Evolutionary conservation across 2,329 filamentous ascomycete genomes (phyloP).

Genomic region (Pestalotiopsis sp.): DNA sequence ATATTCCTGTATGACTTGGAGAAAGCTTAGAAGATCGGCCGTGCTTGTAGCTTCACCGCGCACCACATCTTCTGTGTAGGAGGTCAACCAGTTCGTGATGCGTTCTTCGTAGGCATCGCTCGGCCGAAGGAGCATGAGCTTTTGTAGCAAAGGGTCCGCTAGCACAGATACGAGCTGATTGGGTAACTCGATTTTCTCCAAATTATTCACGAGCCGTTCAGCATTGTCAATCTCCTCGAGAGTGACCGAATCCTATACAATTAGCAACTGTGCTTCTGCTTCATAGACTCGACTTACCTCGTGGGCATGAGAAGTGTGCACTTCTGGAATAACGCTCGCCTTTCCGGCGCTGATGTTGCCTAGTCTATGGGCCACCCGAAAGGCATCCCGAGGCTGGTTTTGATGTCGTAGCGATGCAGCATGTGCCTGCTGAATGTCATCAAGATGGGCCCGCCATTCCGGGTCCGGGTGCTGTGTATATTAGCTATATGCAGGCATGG

Average conservation of each 20-base stretch:
- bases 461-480: slow-evolving; percentile 68
- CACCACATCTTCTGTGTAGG: slow-evolving; percentile 58
- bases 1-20: slow-evolving; percentile 60
- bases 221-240: slow-evolving; percentile 79
- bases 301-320: slow-evolving; percentile 74
- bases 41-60: slow-evolving; percentile 48
- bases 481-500: slow-evolving; percentile 25
- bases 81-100: slow-evolving; percentile 61
- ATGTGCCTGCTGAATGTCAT: slow-evolving; percentile 65
- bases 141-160: slow-evolving; percentile 77
- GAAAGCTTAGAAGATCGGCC: slow-evolving; percentile 53
- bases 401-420: slow-evolving; percentile 34
- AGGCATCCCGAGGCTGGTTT: slow-evolving; percentile 47
- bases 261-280: slow-evolving; percentile 30
- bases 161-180: slow-evolving; percentile 81
- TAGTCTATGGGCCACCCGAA: slow-evolving; percentile 63
- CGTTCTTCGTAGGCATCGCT: slow-evolving; percentile 52
- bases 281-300: slow-evolving; percentile 49
- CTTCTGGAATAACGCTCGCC: slow-evolving; percentile 61
- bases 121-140: slow-evolving; percentile 69
- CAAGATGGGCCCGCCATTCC: slow-evolving; percentile 72
- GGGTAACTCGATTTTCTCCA: slow-evolving; percentile 80
- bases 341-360: slow-evolving; percentile 49
- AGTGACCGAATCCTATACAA: slow-evolving; percentile 59
- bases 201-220: slow-evolving; percentile 67